Evolutionary conservation across 2,329 filamentous ascomycete genomes (phyloP), one percentile per base, ranked within the genome.

Genomic region (Scleromitrula shiraiana): DNA sequence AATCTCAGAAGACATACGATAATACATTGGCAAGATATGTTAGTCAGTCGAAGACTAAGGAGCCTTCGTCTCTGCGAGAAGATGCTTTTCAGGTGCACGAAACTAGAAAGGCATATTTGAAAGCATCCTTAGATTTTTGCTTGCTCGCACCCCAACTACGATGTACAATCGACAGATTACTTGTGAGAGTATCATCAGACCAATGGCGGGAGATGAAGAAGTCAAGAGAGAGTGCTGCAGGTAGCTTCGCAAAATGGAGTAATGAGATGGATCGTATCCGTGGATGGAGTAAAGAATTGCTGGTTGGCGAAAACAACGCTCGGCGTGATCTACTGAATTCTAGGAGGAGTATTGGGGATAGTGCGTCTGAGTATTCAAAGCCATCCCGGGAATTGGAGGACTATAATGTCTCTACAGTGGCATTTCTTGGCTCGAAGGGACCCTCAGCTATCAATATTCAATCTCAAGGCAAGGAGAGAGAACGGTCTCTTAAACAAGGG

Each of bases 41-140:
- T 5, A 74, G 78, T 3, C 89, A 96, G 67, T 85, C 83, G 56
- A 97, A 96, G 71, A 83, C 88, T 5, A 98, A 97, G 68, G 93
- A 98, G 66, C 80, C 91, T 0, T 96, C 89, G 0, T 80, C 89
- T 1, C 72, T 98, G 48, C 78, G 93, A 51, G 93, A 98, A 66
- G 93, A 98, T 67, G 93, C 93, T 0, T 98, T 98, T 61, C 83
- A 93, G 63, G 80, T 97, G 30, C 93, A 95, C 64, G 93, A 97
- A 70, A 86, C 88, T 20, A 80, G 91, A 50, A 94, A 93, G 62
- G 79, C 82, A 26, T 98, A 98, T 64, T 73, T 97, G 36, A 91
- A 89, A 64, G 85, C 90, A 1, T 90, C 88, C 12, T 82, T 98
- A 78, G 93, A 98, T 66, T 97, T 90, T 64, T 95, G 88, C 59